Conservation (phyloP, 192 early-diverging fungal species). For the Backusella liffmaniae region DNA sequence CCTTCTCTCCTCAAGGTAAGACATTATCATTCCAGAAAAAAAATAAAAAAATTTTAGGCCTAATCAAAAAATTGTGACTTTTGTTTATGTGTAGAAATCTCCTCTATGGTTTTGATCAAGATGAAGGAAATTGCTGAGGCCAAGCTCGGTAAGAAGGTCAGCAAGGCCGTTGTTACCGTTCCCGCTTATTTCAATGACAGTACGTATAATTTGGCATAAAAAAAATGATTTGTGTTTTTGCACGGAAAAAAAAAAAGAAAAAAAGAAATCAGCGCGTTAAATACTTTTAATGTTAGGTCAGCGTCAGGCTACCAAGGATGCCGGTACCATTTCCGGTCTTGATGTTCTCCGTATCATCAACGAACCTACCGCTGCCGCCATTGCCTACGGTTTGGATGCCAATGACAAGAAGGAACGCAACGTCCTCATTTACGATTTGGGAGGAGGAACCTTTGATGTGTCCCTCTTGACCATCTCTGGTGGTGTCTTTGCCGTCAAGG, state of each 20-base stretch:
- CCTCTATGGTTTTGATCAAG: constrained; percentile 73
- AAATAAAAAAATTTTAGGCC: too few relatives aligned
- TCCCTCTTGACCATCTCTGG: constrained; percentile 93
- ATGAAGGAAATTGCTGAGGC: constrained; percentile 68
- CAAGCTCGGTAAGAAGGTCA: constrained; percentile 62
- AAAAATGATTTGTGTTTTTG: neutral
- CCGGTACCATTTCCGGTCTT: constrained; percentile 85
- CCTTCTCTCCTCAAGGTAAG: constrained; percentile 72
- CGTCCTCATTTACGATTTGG: constrained; percentile 95
- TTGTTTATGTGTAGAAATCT: constrained; percentile 53
- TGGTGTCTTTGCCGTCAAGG: constrained; percentile 95
- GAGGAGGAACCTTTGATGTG: constrained; percentile 99
- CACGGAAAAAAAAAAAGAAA: too few relatives aligned
- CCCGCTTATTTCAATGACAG: constrained; percentile 91
- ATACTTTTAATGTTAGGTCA: constrained; percentile 49
- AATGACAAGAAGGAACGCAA: constrained; percentile 83
- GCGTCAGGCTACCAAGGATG: constrained; percentile 91
- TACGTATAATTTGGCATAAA: neutral
- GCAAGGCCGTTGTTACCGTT: constrained; percentile 72
- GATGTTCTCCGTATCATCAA: constrained; percentile 89
- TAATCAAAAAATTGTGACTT: neutral
- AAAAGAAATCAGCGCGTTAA: neutral
- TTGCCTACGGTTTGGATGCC: constrained; percentile 97
- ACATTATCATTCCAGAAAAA: neutral
- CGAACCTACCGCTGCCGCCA: constrained; percentile 86